Evolutionary conservation across 2,329 filamentous ascomycete genomes (phyloP), one percentile per base, ranked within the genome.

Genomic region (Trichoderma semiorbis): DNA sequence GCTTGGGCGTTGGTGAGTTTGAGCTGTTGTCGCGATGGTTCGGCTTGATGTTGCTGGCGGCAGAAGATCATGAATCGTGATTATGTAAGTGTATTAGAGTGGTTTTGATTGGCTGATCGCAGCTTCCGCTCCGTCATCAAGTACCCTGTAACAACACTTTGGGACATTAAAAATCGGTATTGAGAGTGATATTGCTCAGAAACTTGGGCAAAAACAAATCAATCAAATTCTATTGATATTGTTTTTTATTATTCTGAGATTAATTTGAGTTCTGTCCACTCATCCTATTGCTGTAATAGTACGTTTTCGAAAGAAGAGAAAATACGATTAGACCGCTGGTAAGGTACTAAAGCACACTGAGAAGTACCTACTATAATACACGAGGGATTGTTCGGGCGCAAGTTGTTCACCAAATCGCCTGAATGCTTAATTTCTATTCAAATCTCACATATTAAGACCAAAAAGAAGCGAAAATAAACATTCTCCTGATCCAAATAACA

Each of bases 21-120:
- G 43, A 57, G 34, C 30, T 73, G 66, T 69, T 72, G 72, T 75
- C 69, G 74, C 72, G 73, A 75, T 69, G 71, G 72, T 75, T 77
- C 76, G 72, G 72, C 70, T 75, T 75, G 75, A 74, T 73, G 72
- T 77, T 74, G 65, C 78, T 74, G 68, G n/a, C 47, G 43, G 39
- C 62, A 32, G 63, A 73, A 68, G 72, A 68, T 63, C 62, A 53
- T 60, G 58, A 66, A 66, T 16, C 1, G 16, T 72, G 73, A 74
- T 76, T 76, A 76, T 64, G 72, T 76, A 76, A 70, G 28, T 32
- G 1, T 2, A 12, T 39, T 24, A 7, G 8, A 72, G 32, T 14
- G 7, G 53, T n/a, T 32, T 61, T 43, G 1, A 43, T 39, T 57
- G 26, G n/a, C 30, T 68, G 7, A 55, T 64, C 43, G 70, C 71